Evolutionary conservation across 768 basidiomycete species (phyloP).

Genomic region (Suillus tomentosus): DNA sequence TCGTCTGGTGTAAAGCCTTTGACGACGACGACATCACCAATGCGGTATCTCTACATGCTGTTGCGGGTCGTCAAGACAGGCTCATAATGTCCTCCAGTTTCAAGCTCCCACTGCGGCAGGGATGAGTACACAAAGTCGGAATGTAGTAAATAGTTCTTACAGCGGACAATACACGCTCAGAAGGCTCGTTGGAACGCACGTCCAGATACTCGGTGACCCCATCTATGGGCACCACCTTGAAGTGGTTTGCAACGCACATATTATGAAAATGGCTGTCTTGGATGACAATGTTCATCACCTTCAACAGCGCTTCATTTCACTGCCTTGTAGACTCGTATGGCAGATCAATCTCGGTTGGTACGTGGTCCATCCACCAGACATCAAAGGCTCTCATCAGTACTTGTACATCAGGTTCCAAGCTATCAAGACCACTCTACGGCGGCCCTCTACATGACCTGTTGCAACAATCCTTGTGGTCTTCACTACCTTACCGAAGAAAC

Average conservation of each 20-base stretch:
- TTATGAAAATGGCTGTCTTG: no score
- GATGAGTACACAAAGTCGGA: neutral
- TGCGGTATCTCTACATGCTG: conserved; percentile 15
- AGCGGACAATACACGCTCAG: neutral
- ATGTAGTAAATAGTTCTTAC: neutral
- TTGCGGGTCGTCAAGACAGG: conserved; percentile 12
- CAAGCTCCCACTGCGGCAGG: conserved; percentile 12
- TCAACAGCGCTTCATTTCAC: no score
- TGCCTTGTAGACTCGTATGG: no score
- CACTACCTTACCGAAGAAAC: neutral
- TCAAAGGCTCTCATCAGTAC: no score
- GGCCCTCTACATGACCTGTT: neutral
- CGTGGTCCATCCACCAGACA: no score
- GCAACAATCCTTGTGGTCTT: neutral
- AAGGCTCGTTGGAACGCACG: neutral
- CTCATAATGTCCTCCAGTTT: conserved; percentile 11
- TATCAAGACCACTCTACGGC: neutral
- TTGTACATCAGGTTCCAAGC: neutral
- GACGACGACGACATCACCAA: conserved; percentile 14
- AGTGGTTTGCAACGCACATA: neutral
- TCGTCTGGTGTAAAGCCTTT: conserved; percentile 15
- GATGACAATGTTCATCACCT: no score
- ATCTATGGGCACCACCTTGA: neutral
- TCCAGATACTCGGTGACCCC: conserved; percentile 9
- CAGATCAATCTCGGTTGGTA: no score